phyloP scores from a whole-genome alignment of 177 flowering plant genomes.

The Vitis hybrid region DNA sequence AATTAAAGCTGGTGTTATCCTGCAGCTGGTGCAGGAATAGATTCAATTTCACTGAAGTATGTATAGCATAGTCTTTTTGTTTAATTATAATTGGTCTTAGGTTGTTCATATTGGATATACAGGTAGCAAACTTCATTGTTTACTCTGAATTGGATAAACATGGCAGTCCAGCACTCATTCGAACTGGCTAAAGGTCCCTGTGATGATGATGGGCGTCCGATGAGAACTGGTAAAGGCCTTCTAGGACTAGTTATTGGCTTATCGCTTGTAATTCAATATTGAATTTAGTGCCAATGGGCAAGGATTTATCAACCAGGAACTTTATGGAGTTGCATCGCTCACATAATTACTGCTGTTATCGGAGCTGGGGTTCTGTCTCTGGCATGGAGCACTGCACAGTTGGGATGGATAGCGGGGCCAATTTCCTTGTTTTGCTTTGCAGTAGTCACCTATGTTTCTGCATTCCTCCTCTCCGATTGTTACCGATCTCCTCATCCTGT shows the following conservation, averaged over 20 bases:
- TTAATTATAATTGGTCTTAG: neutral
- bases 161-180: conserved; percentile 28
- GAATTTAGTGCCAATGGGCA: neutral
- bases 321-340: conserved; percentile 51
- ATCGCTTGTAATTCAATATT: neutral
- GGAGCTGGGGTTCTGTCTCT: conserved; percentile 79
- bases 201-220: conserved; percentile 38
- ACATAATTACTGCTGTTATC: conserved; percentile 71
- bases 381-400: conserved; percentile 72
- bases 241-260: neutral
- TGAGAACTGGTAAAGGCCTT: conserved; percentile 37
- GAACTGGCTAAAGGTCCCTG: conserved; percentile 16
- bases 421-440: conserved; percentile 53
- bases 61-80: no score
- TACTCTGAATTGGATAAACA: conserved; percentile 12
- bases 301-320: conserved; percentile 34
- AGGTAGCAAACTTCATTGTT: conserved; percentile 3
- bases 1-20: no score
- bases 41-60: no score
- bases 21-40: no score
- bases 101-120: neutral
- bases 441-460: conserved; percentile 42
- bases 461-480: conserved; percentile 53
- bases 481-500: conserved; percentile 57
- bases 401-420: conserved; percentile 86